Evolutionary conservation across 73 alveolate genomes (phyloP), one percentile per base, ranked within the genome.

Genomic region (Paramecium octaurelia): DNA sequence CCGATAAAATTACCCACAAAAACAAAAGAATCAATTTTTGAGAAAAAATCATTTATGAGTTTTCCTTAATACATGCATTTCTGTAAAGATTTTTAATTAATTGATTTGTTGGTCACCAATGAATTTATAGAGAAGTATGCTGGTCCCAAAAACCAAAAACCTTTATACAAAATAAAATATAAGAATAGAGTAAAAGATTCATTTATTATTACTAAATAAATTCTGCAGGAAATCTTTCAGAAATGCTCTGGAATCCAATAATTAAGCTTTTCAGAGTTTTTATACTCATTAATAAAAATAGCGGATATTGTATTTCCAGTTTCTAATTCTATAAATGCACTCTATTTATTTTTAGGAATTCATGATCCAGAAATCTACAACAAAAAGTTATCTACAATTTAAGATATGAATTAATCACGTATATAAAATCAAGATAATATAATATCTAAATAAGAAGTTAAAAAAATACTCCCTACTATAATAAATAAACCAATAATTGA

Each of bases 81-180:
- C 21, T 80, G 91, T 35, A 80, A 23, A 80, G 91, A 80, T 48
- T 80, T 80, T 80, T 9, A 80, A 23, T 80, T 80, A 80, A 44
- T 80, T 10, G 91, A 80, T 24, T 23, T 80, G 16, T 12, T 40
- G 10, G 57, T 80, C 1, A 44, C 91, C 3, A 29, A 34, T 20
- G 46, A 80, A n/a, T 80, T 80, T 42, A 23, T 80, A 8, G 2
- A 44, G 20, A 24, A 42, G 24, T 64, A 31, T 31, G 50, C 64
- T 20, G 91, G 91, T 43, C 23, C 48, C 6, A 43, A 10, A 73
- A 16, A 5, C 16, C 14, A 38, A 35, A 73, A 42, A 7, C 57
- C 91, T 8, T 24, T 44, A 43, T 24, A 27, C 8, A 18, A 80
- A 64, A 21, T 43, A 11, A 34, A 42, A 44, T 31, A 80, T 44